Base-by-base conservation (phyloP, 2,329 filamentous ascomycete species). In the Sordariomycetes sp. region DNA sequence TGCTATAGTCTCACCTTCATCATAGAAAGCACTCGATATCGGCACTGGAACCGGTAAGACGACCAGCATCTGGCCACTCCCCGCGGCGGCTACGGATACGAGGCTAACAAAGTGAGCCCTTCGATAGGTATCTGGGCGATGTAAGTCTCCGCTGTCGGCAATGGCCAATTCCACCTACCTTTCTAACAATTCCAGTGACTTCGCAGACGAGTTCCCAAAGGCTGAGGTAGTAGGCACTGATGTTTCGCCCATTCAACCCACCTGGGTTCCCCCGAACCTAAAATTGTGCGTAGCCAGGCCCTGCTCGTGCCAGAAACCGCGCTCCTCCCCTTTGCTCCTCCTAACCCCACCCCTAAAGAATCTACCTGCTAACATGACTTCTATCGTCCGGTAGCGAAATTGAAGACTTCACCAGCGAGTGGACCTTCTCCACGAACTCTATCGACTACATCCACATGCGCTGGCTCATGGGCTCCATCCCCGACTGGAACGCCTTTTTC, bases 401-500 rank as follows among this genome's bases (percentile, higher is more conserved):
- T 58, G 72, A 68, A 50, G 71, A 69, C 60, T 66, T 56, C 60
- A 65, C 59, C 37, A 65, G 52, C 32, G 65, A 67, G 0, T 85
- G 82, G 81, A 71, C 80, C 0, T 66, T 65, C 32, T 61, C 66
- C 10, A 64, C 68, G 3, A 65, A 75, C 43, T 64, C 75, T 62
- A 76, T 85, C 63, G 82, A 86, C 68, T 79, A 79, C 60, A 77
- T 87, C 59, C 83, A 86, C 67, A 76, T 80, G 1, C 76, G 79
- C 3, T 65, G 81, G 62, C 75, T 88, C 69, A 72, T 75, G 1
- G 85, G 84, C 22, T 75, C 77, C 53, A 78, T 86, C 61, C 68
- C 72, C 1, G 77, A 83, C 62, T 87, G 83, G 71, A 71, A 74
- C 22, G 69, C 75, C 12, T 69, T 87, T 6, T 77, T 86, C 60